phyloP scores from a whole-genome alignment of 805 yeast species.

The Wickerhamiella kurtzmanii region DNA sequence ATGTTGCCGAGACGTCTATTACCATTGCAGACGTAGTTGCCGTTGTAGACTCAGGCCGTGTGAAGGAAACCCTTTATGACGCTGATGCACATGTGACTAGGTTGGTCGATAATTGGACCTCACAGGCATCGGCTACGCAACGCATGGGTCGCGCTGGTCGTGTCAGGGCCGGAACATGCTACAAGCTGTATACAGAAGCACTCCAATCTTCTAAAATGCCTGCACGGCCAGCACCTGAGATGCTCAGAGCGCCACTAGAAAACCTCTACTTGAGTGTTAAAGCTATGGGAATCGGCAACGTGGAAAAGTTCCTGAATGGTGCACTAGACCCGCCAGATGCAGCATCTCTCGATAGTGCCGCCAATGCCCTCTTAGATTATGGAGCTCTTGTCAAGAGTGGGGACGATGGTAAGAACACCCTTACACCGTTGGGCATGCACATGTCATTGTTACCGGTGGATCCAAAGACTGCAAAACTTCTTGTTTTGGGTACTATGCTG shows the following conservation, averaged over 20 bases:
- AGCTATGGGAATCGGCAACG: conserved; percentile 73
- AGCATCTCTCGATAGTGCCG: conserved; percentile 39
- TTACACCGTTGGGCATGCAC: conserved; percentile 70
- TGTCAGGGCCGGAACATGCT: conserved; percentile 70
- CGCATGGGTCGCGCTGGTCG: conserved; percentile 99
- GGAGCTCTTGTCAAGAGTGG: conserved; percentile 43
- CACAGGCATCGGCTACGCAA: conserved; percentile 78
- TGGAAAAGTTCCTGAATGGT: conserved; percentile 48
- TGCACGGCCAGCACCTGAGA: conserved; percentile 76
- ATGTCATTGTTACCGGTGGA: conserved; percentile 75
- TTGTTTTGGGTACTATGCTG: conserved; percentile 68
- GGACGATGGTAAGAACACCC: conserved; percentile 29
- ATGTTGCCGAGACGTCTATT: conserved; percentile 93
- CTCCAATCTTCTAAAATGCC: conserved; percentile 46
- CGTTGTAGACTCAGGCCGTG: conserved; percentile 78
- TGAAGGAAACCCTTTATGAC: conserved; percentile 65
- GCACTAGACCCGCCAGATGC: conserved; percentile 75
- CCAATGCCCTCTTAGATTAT: conserved; percentile 41
- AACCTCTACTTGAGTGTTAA: conserved; percentile 72
- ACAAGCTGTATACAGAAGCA: conserved; percentile 57
- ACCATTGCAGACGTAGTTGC: conserved; percentile 92
- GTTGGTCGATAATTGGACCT: conserved; percentile 71
- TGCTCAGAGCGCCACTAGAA: conserved; percentile 69
- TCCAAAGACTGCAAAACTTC: conserved; percentile 67
- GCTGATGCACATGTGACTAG: conserved; percentile 52